Percentiles rank a stretch among this genome's conserved stretches.
These are phyloP conservation scores for Candida sphagnicola DNA, from an alignment of 805 yeast genomes.

Conservation along the genomic window DNA sequence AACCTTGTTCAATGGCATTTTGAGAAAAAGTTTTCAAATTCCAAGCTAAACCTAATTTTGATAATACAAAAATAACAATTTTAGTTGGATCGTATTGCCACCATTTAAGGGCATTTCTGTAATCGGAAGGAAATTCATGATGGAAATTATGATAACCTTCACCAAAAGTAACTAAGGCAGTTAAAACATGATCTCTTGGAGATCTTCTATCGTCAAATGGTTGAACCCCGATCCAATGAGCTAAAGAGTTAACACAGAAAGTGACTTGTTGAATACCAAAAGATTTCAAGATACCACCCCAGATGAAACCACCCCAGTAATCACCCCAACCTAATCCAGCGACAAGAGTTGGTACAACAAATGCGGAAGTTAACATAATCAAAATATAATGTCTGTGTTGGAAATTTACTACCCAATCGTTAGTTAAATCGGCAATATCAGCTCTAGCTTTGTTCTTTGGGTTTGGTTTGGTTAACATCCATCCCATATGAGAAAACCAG, in stretches of 20 bases:
- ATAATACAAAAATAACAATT: conserved; percentile 51
- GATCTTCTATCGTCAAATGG: conserved; percentile 87
- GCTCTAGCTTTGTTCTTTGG: conserved; percentile 81
- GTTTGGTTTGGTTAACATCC: conserved; percentile 80
- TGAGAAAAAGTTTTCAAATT: conserved; percentile 74
- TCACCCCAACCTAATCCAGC: conserved; percentile 57
- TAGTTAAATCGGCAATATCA: conserved; percentile 70
- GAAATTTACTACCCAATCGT: conserved; percentile 74
- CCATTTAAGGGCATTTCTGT: conserved; percentile 85
- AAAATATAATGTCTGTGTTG: conserved; percentile 76
- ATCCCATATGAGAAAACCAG: conserved; percentile 82
- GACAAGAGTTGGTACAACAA: conserved; percentile 58
- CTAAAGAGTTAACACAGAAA: conserved; percentile 80
- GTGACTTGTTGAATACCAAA: conserved; percentile 78
- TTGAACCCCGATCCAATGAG: conserved; percentile 83
- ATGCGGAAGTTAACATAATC: conserved; percentile 57
- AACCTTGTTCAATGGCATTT: conserved; percentile 78
- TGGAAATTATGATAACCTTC: conserved; percentile 91
- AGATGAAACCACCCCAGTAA: conserved; percentile 71
- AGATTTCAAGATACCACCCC: conserved; percentile 70
- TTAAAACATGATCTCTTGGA: conserved; percentile 76
- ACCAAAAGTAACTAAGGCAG: conserved; percentile 82
- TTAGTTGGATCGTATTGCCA: conserved; percentile 86
- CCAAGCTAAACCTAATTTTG: conserved; percentile 66
- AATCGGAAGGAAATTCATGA: conserved; percentile 86